phyloP scores from a whole-genome alignment of 2,329 filamentous ascomycete species.

The Alternaria ethzedia region DNA sequence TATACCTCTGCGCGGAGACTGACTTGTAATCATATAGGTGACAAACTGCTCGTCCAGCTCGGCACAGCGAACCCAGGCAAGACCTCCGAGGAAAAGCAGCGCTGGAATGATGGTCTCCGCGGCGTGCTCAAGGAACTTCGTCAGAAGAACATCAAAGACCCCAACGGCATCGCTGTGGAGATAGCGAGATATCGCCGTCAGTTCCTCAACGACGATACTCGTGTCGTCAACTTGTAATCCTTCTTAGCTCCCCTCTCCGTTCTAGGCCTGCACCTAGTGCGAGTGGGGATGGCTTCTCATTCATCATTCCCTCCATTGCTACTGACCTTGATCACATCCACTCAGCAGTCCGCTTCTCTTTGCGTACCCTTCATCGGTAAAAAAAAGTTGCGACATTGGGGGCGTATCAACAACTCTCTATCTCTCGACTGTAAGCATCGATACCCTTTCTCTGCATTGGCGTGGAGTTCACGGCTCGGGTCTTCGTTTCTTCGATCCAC shows the following conservation, averaged over 20 bases:
- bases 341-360: not conserved
- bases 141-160: conserved; percentile 45
- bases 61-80: conserved; percentile 69
- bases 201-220: conserved; percentile 50
- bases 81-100: conserved; percentile 64
- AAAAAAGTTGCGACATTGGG: not conserved
- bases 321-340: conserved; percentile 12
- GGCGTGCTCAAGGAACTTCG: conserved; percentile 47
- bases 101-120: conserved; percentile 51
- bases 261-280: not conserved
- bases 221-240: conserved; percentile 45
- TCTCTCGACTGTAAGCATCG: conserved; percentile 7
- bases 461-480: conserved; percentile 3
- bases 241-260: not conserved
- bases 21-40: conserved; percentile 62
- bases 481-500: not conserved
- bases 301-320: not conserved
- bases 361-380: not conserved
- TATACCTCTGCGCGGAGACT: conserved; percentile 40
- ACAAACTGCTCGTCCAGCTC: conserved; percentile 74
- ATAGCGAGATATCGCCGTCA: conserved; percentile 49
- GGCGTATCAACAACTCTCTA: not conserved
- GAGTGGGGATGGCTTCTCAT: not conserved
- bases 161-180: conserved; percentile 47
- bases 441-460: conserved; percentile 5